Base-by-base conservation (phyloP, 164 flowering plant species). In the Piper betle region DNA sequence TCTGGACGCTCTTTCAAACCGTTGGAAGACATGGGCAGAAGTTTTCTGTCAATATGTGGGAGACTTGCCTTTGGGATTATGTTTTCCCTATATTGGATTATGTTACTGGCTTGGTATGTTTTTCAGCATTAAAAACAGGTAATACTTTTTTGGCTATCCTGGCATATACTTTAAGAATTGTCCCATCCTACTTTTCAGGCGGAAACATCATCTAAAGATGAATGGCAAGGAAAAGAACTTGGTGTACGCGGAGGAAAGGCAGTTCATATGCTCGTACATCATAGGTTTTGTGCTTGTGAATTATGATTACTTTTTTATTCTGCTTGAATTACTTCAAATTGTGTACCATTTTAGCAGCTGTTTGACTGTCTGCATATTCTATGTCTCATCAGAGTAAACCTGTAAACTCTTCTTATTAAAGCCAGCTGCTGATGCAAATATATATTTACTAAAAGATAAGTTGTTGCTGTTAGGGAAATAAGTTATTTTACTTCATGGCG, bases 171-270 rank as follows among this genome's bases (percentile, higher is more conserved):
- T 4, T 39, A 57, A 62, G 56, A 19, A 48, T 39, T 54, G 43
- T 62, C 12, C 55, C 58, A 59, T 19, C 20, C 70, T 55, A 17
- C 19, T 48, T 37, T 59, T 37, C 69, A 94, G 99, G 95, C 88
- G 62, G 95, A 86, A 70, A 84, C 89, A 55, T 94, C 99, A 59
- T 94, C 99, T 25, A 88, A 78, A 74, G 97, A 88, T 82, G 96
- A 94, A 79, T 91, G 95, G 93, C 96, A 85, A 46, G 99, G 99
- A n/a, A 91, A 85, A 81, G 97, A 94, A 78, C 86, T 94, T n/a
- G 99, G 99, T 58, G 79, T 80, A 46, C 79, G 91, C 55, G 89
- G 88, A 58, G 99, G 99, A 67, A 94, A 94, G 82, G 85, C 99
- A 60, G 88, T 94, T 70, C 99, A 94, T 78, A 94, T 94, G 99